These are phyloP conservation scores for Vitis rupestris DNA, from an alignment of 164 flowering plant species.

Conservation along the genomic window DNA sequence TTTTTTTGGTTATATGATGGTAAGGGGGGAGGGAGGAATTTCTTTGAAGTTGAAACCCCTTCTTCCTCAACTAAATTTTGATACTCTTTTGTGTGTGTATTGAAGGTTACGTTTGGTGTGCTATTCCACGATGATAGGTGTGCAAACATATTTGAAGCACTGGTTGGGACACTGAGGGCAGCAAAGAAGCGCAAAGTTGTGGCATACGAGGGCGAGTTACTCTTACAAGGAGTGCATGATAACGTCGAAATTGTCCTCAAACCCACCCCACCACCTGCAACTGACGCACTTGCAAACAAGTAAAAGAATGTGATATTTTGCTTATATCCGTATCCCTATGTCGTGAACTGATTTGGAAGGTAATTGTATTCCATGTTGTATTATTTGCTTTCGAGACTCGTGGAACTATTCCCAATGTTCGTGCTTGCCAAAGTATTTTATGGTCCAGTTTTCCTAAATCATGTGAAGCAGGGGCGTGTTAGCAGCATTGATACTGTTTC, in stretches of 20 bases:
- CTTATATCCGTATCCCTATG: not conserved
- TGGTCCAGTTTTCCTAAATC: too few relatives aligned
- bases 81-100: not conserved
- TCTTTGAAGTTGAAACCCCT: too few relatives aligned
- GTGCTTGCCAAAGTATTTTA: too few relatives aligned
- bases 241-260: conserved; percentile 79
- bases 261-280: conserved; percentile 35
- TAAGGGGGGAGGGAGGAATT: too few relatives aligned
- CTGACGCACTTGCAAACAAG: not conserved
- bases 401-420: too few relatives aligned
- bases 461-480: too few relatives aligned
- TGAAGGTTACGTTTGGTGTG: conserved; percentile 88
- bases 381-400: too few relatives aligned
- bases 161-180: conserved; percentile 94
- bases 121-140: conserved; percentile 87
- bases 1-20: not conserved
- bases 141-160: conserved; percentile 95
- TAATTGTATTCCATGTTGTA: too few relatives aligned
- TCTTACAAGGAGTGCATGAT: conserved; percentile 95
- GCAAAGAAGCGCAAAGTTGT: conserved; percentile 83
- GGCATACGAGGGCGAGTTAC: conserved; percentile 78
- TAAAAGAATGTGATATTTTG: not conserved
- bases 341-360: too few relatives aligned
- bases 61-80: not conserved
- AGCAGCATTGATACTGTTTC: too few relatives aligned